Conservation (phyloP, 306 rosid genomes). For the Carpinus fangiana region DNA sequence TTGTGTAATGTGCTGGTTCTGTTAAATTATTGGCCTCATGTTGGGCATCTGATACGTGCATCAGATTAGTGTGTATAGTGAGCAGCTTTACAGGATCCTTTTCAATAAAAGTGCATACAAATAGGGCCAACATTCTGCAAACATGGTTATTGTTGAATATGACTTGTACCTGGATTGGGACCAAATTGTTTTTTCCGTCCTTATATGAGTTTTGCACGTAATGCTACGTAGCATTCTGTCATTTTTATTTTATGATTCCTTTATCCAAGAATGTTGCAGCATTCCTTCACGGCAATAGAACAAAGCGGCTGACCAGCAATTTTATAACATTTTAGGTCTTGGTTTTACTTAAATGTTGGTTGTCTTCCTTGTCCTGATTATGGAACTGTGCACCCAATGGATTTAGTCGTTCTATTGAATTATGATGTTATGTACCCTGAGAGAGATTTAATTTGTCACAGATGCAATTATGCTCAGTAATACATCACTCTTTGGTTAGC, state of each 20-base stretch:
- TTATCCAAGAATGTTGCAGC: neutral
- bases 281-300: slow-evolving; percentile 8
- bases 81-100: slow-evolving; percentile 10
- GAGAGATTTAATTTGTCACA: neutral
- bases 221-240: neutral
- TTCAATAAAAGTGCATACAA: slow-evolving; percentile 10
- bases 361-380: slow-evolving; percentile 1
- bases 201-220: neutral
- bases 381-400: neutral
- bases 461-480: neutral
- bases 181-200: neutral
- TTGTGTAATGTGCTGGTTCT: neutral
- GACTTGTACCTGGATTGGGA: neutral
- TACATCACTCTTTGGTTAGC: neutral
- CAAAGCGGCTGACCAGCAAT: slow-evolving; percentile 1
- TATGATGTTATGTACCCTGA: neutral
- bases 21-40: neutral
- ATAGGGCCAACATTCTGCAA: slow-evolving; percentile 6
- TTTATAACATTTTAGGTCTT: slow-evolving; percentile 6
- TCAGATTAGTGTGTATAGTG: neutral
- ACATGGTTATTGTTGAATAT: neutral
- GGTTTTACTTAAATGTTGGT: neutral
- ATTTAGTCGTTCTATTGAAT: neutral
- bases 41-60: neutral
- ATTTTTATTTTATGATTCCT: neutral